Evolutionary conservation across 1,284 basidiomycete genomes (phyloP), one percentile per base, ranked within the genome.

Genomic region (Marasmius oreades): DNA sequence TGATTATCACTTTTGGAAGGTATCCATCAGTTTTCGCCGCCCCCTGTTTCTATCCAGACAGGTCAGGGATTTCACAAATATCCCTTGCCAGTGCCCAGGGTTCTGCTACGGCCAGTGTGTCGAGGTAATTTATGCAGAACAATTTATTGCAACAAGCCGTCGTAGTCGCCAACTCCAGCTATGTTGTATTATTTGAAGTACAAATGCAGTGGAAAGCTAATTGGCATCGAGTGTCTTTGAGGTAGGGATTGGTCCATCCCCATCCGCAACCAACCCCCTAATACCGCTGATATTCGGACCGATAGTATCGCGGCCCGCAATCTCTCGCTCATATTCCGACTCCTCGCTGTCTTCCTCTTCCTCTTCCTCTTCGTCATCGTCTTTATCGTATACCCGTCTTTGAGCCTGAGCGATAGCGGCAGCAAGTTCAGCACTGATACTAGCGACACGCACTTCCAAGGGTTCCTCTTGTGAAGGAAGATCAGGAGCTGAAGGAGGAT

Each of bases 381-480:
- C 81, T 34, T 80, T 78, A 31, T 76, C 76, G 31, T 79, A 77
- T 8, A 68, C 70, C 48, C 77, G 76, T 23, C 78, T 77, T 55
- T 81, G 80, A 4, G 78, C 81, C 60, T 89, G 82, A 2, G 85
- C 86, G 59, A 90, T 83, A 0, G 85, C 86, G 16, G 86, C 85
- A 4, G 85, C 86, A 57, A 91, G 84, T 66, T 88, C 87, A 14
- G 83, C 85, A 58, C 85, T 86, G 59, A 90, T 85, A 55, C 79
- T 85, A 23, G 85, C 84, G 5, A 88, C 81, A 16, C 80, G 79
- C 20, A 77, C 77, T 55, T 85, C 84, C 47, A 86, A 68, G 18
- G 79, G 76, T 53, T 80, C 76, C 52, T 79, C 74, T 31, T 66
- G 46, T 42, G 68, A 36, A 63, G 45, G 31, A 28, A 14, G 44